Evolutionary conservation across 805 yeast genomes (phyloP).

Genomic region (Metschnikowia shivogae): DNA sequence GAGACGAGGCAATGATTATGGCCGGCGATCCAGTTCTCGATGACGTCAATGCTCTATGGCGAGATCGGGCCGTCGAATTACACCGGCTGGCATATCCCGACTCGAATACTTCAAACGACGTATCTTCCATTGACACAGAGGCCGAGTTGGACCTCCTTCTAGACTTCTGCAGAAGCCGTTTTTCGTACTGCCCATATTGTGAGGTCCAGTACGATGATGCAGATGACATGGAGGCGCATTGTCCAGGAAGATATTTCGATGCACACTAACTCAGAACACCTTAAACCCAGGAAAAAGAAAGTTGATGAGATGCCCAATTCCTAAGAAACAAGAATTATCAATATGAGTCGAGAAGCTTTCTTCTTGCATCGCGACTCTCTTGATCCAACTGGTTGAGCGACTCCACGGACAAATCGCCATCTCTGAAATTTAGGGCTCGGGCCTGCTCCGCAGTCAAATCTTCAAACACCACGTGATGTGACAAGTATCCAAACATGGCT

Average conservation of each 20-base stretch:
- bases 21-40: constrained; percentile 25
- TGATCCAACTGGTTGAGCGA: constrained; percentile 18
- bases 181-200: constrained; percentile 16
- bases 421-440: constrained; percentile 11
- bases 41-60: constrained; percentile 39
- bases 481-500: constrained; percentile 16
- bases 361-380: background rate
- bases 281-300: too few relatives aligned
- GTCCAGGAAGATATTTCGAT: constrained; percentile 13
- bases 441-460: constrained; percentile 12
- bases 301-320: too few relatives aligned
- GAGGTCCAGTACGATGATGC: constrained; percentile 8
- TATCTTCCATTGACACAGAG: background rate
- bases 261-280: background rate
- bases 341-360: constrained; percentile 3
- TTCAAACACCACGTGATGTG: constrained; percentile 19
- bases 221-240: constrained; percentile 9
- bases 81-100: background rate
- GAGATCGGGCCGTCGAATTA: constrained; percentile 20
- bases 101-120: background rate
- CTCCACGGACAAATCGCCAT: constrained; percentile 16
- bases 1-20: constrained; percentile 27
- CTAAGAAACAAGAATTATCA: background rate
- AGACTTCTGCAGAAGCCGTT: constrained; percentile 6
- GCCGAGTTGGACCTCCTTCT: constrained; percentile 3